These are phyloP conservation scores for Pseudonitzschia delicatissima DNA, from an alignment of 108 stramenopile genomes.

Conservation along the genomic window DNA sequence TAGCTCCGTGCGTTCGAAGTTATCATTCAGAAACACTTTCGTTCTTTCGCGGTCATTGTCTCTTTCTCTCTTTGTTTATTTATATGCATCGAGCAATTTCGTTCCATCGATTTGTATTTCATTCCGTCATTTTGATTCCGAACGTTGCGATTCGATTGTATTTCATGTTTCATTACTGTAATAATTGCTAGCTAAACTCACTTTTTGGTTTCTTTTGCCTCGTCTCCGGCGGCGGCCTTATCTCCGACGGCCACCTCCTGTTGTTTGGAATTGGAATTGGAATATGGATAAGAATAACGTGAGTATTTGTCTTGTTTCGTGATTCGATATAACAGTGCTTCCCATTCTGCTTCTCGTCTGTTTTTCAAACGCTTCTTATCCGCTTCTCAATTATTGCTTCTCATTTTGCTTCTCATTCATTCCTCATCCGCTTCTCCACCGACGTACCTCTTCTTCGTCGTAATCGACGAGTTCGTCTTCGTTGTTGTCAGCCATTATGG, in stretches of 20 bases:
- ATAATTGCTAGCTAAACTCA: constrained; percentile 59
- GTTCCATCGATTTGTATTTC: neutral
- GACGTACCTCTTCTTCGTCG: constrained; percentile 82
- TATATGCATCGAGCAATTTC: too few species aligned
- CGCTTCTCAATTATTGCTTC: too few species aligned
- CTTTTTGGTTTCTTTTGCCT: constrained; percentile 81
- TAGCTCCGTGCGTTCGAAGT: too few species aligned
- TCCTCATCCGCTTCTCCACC: too few species aligned
- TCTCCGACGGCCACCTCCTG: constrained; percentile 72
- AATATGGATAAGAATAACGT: neutral
- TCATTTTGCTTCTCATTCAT: too few species aligned
- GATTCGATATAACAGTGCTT: too few species aligned
- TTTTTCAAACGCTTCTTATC: too few species aligned
- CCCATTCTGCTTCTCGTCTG: neutral
- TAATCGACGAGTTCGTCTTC: constrained; percentile 90
- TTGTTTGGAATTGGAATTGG: neutral
- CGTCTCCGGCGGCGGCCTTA: constrained; percentile 44
- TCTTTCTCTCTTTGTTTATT: too few species aligned
- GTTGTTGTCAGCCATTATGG: constrained; percentile 73
- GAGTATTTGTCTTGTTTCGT: neutral
- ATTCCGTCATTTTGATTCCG: neutral
- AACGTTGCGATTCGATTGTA: constrained; percentile 8
- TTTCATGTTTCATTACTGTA: too few species aligned
- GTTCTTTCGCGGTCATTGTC: too few species aligned
- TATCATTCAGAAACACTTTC: too few species aligned